Percentiles rank a stretch among this genome's conserved stretches.
These are phyloP conservation scores for Penicillium soppii DNA, from an alignment of 495 filamentous ascomycete species.

Conservation along the genomic window DNA sequence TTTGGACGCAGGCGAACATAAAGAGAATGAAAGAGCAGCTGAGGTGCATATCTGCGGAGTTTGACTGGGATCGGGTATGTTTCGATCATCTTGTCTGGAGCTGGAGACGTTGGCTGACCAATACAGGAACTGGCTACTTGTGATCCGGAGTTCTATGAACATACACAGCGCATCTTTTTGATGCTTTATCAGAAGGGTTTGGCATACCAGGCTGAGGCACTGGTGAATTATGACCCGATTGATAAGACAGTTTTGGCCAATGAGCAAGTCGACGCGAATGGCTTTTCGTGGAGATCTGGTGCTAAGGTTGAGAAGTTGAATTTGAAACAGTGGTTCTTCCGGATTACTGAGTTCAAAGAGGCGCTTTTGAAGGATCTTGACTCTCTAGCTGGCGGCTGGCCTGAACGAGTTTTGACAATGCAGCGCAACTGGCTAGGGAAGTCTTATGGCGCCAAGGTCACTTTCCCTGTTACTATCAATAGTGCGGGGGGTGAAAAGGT, in stretches of 20 bases:
- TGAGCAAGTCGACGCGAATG: slow-evolving; percentile 84
- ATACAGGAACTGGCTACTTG: slow-evolving; percentile 78
- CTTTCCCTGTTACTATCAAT: slow-evolving; percentile 56
- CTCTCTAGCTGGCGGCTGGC: slow-evolving; percentile 66
- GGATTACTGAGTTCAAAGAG: slow-evolving; percentile 76
- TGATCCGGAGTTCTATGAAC: slow-evolving; percentile 79
- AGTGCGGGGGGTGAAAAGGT: slow-evolving; percentile 26
- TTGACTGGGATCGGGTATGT: slow-evolving; percentile 80
- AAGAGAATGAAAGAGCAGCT: slow-evolving; percentile 81
- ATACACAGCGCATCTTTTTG: slow-evolving; percentile 83
- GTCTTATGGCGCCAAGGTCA: slow-evolving; percentile 68
- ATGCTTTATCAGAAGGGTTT: slow-evolving; percentile 67
- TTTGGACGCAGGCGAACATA: slow-evolving; percentile 81
- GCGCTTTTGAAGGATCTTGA: slow-evolving; percentile 72
- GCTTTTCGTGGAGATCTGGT: slow-evolving; percentile 83
- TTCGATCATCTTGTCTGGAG: neutral
- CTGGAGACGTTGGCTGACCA: slow-evolving; percentile 10
- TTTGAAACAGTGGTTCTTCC: slow-evolving; percentile 88
- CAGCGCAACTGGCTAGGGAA: slow-evolving; percentile 88
- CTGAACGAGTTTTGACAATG: slow-evolving; percentile 77
- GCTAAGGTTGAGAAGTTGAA: slow-evolving; percentile 78
- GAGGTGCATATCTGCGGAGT: slow-evolving; percentile 68
- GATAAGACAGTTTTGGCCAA: slow-evolving; percentile 89
- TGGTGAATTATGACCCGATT: slow-evolving; percentile 88
- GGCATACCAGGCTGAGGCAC: slow-evolving; percentile 74